phyloP scores from a whole-genome alignment of 2,329 filamentous ascomycete species.

The Ramularia collo-cygni region DNA sequence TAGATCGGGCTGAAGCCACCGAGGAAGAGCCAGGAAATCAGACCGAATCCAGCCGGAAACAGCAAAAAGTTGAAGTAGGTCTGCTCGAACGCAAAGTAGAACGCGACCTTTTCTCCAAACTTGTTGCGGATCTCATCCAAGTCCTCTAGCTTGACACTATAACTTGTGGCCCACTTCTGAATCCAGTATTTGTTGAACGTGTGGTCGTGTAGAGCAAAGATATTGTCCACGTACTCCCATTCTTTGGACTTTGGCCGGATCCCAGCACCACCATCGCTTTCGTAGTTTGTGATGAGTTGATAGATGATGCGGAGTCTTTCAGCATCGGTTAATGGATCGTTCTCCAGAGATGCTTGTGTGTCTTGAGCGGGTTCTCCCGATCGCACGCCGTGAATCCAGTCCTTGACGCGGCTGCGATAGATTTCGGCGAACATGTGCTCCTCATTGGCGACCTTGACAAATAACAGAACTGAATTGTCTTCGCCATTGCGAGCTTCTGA shows the following conservation, averaged over 20 bases:
- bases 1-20: constrained; percentile 80
- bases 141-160: constrained; percentile 41
- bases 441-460: constrained; percentile 71
- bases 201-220: constrained; percentile 46
- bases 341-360: constrained; percentile 58
- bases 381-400: constrained; percentile 88
- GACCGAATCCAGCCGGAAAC: constrained; percentile 73
- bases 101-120: constrained; percentile 63
- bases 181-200: constrained; percentile 48
- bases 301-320: constrained; percentile 85
- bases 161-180: constrained; percentile 45
- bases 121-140: constrained; percentile 45
- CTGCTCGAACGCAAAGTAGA: constrained; percentile 92
- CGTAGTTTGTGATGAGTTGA: constrained; percentile 55
- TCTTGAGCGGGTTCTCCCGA: constrained; percentile 69
- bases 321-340: constrained; percentile 75
- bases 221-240: constrained; percentile 44
- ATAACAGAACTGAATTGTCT: constrained; percentile 69
- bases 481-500: constrained; percentile 81
- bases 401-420: constrained; percentile 73
- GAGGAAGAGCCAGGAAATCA: constrained; percentile 71
- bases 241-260: constrained; percentile 46
- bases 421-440: constrained; percentile 70
- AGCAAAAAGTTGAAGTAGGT: constrained; percentile 80
- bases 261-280: constrained; percentile 43